Conservation (phyloP, 2,329 filamentous ascomycete genomes). For the Furcasterigmium furcatum region DNA sequence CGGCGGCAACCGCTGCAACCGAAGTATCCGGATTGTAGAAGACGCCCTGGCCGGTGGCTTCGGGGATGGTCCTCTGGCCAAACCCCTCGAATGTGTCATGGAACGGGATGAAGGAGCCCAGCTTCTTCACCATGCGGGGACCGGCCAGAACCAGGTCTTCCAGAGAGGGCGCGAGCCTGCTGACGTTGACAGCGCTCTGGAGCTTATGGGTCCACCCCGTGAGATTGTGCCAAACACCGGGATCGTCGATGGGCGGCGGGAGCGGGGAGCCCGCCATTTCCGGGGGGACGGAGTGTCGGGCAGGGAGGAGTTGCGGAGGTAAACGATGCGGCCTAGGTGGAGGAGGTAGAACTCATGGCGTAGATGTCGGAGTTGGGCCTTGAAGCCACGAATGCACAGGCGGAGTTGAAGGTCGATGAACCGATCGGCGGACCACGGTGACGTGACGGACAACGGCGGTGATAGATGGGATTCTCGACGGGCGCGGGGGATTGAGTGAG, state of each 20-base stretch:
- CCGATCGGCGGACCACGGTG: too few relatives aligned
- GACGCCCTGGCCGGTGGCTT: background rate
- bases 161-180: conserved; percentile 59
- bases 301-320: too few relatives aligned
- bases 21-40: conserved; percentile 9
- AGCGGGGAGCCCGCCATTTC: background rate
- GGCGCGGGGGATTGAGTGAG: too few relatives aligned
- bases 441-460: too few relatives aligned
- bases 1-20: conserved; percentile 16
- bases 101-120: conserved; percentile 53
- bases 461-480: too few relatives aligned
- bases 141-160: conserved; percentile 68
- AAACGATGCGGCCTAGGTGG: too few relatives aligned
- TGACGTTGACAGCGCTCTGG: conserved; percentile 46
- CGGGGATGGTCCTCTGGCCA: background rate
- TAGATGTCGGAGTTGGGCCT: too few relatives aligned
- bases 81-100: background rate
- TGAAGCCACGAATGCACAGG: too few relatives aligned
- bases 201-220: conserved; percentile 50
- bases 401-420: too few relatives aligned
- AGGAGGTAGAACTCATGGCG: too few relatives aligned
- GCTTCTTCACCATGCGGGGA: conserved; percentile 66
- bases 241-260: conserved; percentile 24
- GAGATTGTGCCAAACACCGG: conserved; percentile 49
- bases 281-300: background rate